A percentile compares a stretch with the other conserved stretches of the same genome.
These are phyloP conservation scores for Trichocladium antarcticum DNA, from an alignment of 495 filamentous ascomycete species.

Conservation along the genomic window DNA sequence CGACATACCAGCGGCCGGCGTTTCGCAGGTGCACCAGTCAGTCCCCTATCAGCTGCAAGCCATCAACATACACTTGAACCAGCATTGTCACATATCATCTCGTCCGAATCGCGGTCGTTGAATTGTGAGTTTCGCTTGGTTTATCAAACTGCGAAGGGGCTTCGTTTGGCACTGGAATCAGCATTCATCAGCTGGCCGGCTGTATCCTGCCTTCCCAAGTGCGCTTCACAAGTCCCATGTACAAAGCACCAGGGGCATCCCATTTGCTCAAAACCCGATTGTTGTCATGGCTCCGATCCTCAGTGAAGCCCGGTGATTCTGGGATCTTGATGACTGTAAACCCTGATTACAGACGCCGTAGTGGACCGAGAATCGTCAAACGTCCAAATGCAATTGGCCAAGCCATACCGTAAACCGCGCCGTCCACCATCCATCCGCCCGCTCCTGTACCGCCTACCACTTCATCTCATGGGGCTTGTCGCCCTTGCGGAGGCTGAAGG, in stretches of 20 bases:
- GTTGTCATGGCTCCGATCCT: slow-evolving; percentile 25
- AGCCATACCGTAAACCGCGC: slow-evolving; percentile 41
- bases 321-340: slow-evolving; percentile 44
- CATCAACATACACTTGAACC: too few species aligned
- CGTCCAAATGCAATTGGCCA: slow-evolving; percentile 48
- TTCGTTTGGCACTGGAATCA: slow-evolving; percentile 2
- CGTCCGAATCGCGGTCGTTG: background rate
- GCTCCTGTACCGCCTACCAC: slow-evolving; percentile 46
- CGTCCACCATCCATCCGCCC: slow-evolving; percentile 27
- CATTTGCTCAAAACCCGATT: slow-evolving; percentile 16
- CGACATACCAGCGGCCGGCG: too few species aligned
- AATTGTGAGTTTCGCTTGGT: slow-evolving; percentile 7
- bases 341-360: slow-evolving; percentile 49
- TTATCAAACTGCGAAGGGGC: background rate
- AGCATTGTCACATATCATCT: too few species aligned
- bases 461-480: slow-evolving; percentile 98
- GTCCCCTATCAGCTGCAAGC: too few species aligned
- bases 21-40: too few species aligned
- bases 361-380: slow-evolving; percentile 46
- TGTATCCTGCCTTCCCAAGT: slow-evolving; percentile 11
- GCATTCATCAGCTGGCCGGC: background rate
- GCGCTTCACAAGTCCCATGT: slow-evolving; percentile 13
- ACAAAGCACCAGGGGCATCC: slow-evolving; percentile 18
- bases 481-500: slow-evolving; percentile 93
- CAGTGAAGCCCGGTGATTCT: slow-evolving; percentile 28